Evolutionary conservation across 305 asterid genomes (phyloP).

Genomic region (Rubia balearica): DNA sequence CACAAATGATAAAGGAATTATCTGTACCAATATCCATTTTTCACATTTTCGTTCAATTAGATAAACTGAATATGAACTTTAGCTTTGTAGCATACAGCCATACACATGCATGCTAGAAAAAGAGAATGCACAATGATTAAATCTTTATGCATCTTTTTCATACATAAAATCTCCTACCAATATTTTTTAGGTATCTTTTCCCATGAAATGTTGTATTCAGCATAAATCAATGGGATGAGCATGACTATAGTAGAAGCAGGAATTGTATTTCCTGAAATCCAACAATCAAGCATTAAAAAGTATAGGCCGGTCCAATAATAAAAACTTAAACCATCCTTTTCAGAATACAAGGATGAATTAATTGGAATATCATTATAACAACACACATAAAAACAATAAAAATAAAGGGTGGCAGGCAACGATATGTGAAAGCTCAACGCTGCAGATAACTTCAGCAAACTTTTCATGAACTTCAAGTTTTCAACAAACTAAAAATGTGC

Average conservation of each 20-base stretch:
- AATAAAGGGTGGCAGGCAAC: neutral
- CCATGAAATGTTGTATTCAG: neutral
- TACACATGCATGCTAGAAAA: neutral
- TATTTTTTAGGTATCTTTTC: neutral
- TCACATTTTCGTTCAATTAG: neutral
- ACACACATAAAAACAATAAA: neutral
- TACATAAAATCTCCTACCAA: neutral
- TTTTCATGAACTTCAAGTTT: neutral
- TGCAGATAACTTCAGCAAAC: neutral
- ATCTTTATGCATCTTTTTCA: neutral
- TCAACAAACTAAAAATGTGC: neutral
- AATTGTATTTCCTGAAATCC: neutral
- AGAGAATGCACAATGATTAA: neutral
- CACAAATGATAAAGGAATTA: neutral
- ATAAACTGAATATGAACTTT: neutral
- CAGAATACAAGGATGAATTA: neutral
- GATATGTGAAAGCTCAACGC: neutral
- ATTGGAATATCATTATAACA: neutral
- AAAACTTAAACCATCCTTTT: neutral
- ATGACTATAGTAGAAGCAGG: neutral
- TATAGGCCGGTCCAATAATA: neutral
- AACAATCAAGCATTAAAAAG: neutral
- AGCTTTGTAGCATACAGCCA: neutral
- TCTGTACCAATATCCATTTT: neutral
- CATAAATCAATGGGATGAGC: neutral